Conservation (phyloP, 495 filamentous ascomycete genomes). For the Beverwykella pulmonaria region DNA sequence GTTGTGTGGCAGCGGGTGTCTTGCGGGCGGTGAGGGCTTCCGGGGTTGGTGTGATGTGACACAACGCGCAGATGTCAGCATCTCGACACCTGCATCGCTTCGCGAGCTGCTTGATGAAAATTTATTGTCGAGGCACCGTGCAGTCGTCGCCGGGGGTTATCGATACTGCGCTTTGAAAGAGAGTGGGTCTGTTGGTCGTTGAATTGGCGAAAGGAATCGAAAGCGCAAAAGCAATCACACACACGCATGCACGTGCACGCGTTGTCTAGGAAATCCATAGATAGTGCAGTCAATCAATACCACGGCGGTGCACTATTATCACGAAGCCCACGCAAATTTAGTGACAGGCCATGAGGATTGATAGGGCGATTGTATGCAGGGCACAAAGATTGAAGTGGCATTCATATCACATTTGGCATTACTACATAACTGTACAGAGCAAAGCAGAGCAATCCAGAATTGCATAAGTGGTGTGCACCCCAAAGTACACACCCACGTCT, state of each 20-base stretch:
- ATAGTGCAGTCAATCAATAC: too few relatives aligned
- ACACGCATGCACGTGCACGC: neutral
- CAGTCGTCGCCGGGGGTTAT: neutral
- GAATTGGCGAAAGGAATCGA: neutral
- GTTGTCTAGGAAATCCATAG: neutral
- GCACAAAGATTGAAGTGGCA: too few relatives aligned
- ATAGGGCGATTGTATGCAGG: too few relatives aligned
- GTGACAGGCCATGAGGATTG: too few relatives aligned
- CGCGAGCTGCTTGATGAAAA: neutral
- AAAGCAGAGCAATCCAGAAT: constrained; percentile 1
- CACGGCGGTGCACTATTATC: too few relatives aligned
- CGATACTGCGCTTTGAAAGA: neutral
- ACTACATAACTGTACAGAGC: neutral
- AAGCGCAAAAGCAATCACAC: neutral
- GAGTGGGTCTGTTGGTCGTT: neutral
- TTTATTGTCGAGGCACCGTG: neutral
- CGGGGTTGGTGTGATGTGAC: constrained; percentile 1
- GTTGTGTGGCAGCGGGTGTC: neutral
- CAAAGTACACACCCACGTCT: neutral
- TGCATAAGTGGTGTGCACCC: neutral
- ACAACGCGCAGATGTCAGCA: neutral
- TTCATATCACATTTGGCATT: constrained; percentile 17
- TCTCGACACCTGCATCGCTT: neutral
- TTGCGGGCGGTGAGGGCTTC: constrained; percentile 16
- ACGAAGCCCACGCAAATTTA: too few relatives aligned